Evolutionary conservation across 768 basidiomycete genomes (phyloP), one percentile per base, ranked within the genome.

Genomic region (Hortiboletus campestris): DNA sequence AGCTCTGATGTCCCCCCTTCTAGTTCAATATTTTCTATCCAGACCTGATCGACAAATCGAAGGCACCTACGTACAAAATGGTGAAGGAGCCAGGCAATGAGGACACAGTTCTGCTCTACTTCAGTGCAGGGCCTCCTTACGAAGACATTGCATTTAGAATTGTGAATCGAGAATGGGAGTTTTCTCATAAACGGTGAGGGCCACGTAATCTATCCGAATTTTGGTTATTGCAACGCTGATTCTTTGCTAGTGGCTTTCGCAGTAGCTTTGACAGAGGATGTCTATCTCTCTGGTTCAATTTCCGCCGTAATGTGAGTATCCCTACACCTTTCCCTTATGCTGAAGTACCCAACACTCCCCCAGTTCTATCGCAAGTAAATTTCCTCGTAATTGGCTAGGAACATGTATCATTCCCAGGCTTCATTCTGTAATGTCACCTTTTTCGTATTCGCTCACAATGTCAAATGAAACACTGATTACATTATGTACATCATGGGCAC

Each of bases 81-180:
- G 83, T 97, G 72, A 91, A 92, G 67, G 93, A 97, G 66, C 84
- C 87, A 6, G 94, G 92, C 7, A 97, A 98, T 68, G 92, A 94
- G 56, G 97, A 99, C 52, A 98, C 96, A 1, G 91, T 92, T 13
- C 78, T 97, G 20, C 74, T 99, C 31, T 86, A 94, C 65, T 99
- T 99, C 76, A 93, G 85, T 61, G 93, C 97, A 31, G 97, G 97
- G 9, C 95, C 96, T 49, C 96, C 96, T 0, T 99, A 99, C 68
- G 96, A 99, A 73, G 97, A 98, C 62, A 95, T 98, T 58, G 97
- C 97, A 9, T 99, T 99, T 78, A 83, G 93, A 57, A 96, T 99
- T 57, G 96, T 99, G 55, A 93, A 97, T 65, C 83, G 93, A 51
- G 94, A 97, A 71, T 99, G 97, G 97, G 97, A 98, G 64, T 96